A percentile compares a stretch with the other conserved stretches of the same genome.
Evolutionary conservation across 1,139 yeast genomes (phyloP).

Genomic region (Taphrina populina): DNA sequence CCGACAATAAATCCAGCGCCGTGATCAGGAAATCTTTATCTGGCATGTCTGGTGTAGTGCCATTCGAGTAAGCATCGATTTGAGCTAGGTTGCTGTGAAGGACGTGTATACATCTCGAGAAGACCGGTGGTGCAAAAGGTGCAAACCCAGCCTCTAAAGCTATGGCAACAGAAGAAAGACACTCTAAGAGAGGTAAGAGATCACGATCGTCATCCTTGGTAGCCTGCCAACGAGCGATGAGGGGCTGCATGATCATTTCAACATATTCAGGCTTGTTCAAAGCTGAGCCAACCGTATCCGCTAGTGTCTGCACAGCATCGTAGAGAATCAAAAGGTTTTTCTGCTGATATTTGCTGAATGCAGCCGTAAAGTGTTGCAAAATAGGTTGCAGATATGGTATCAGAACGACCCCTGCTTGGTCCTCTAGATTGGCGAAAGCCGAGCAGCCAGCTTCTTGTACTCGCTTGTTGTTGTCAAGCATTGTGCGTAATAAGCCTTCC

Average conservation of each 20-base stretch:
- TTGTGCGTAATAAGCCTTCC: slow-evolving; percentile 50
- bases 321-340: slow-evolving; percentile 77
- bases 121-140: slow-evolving; percentile 88
- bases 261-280: slow-evolving; percentile 52
- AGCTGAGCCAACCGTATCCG: slow-evolving; percentile 63
- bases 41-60: slow-evolving; percentile 71
- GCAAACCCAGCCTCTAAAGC: slow-evolving; percentile 79
- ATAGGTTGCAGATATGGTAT: slow-evolving; percentile 64
- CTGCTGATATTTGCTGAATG: slow-evolving; percentile 76
- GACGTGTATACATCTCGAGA: slow-evolving; percentile 71
- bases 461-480: slow-evolving; percentile 74
- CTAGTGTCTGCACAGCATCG: slow-evolving; percentile 90
- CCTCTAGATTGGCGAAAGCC: slow-evolving; percentile 79
- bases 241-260: slow-evolving; percentile 69
- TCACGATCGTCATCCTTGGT: slow-evolving; percentile 75
- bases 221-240: slow-evolving; percentile 73
- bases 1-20: slow-evolving; percentile 84
- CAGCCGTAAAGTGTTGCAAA: slow-evolving; percentile 65
- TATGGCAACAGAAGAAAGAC: slow-evolving; percentile 89
- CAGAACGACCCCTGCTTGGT: slow-evolving; percentile 64
- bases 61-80: slow-evolving; percentile 63
- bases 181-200: slow-evolving; percentile 86
- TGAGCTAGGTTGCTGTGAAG: slow-evolving; percentile 65
- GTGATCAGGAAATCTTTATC: slow-evolving; percentile 91
- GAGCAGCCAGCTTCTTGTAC: slow-evolving; percentile 95